phyloP scores from a whole-genome alignment of 345 rosid species.

The Aethionema arabicum region DNA sequence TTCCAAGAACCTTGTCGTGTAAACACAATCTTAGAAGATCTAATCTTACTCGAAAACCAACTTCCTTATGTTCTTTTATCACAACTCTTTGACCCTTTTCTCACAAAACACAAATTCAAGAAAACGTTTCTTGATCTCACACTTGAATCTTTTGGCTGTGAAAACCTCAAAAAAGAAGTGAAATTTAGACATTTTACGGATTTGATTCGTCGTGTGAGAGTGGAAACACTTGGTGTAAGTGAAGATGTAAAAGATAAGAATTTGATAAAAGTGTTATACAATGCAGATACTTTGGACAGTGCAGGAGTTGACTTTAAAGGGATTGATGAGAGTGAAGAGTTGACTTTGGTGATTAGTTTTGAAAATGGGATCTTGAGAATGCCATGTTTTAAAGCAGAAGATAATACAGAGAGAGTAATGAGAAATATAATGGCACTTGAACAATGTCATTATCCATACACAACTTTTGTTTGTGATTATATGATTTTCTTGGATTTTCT shows the following conservation, averaged over 20 bases:
- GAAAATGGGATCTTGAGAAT: neutral
- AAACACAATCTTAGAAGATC: neutral
- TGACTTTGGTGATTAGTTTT: slow-evolving; percentile 2
- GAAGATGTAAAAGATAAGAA: neutral
- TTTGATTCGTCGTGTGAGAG: neutral
- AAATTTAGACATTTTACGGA: slow-evolving; percentile 6
- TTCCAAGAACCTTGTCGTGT: neutral
- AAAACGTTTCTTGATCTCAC: neutral
- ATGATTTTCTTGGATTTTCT: slow-evolving; percentile 21
- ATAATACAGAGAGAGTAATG: neutral
- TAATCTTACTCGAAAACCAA: slow-evolving; percentile 13
- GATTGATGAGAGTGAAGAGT: neutral
- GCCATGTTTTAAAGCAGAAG: neutral
- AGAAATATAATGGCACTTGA: slow-evolving; percentile 32
- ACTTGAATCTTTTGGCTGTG: too few species aligned
- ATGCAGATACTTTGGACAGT: slow-evolving; percentile 11
- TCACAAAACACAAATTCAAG: neutral
- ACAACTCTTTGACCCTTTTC: neutral
- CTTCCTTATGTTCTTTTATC: slow-evolving; percentile 9
- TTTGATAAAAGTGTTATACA: neutral
- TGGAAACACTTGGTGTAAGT: neutral
- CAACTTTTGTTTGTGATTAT: slow-evolving; percentile 4
- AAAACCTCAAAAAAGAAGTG: neutral
- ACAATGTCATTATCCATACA: slow-evolving; percentile 3
- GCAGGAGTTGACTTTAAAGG: slow-evolving; percentile 14